phyloP scores from a whole-genome alignment of 345 rosid genomes.

The Brassica carinata region DNA sequence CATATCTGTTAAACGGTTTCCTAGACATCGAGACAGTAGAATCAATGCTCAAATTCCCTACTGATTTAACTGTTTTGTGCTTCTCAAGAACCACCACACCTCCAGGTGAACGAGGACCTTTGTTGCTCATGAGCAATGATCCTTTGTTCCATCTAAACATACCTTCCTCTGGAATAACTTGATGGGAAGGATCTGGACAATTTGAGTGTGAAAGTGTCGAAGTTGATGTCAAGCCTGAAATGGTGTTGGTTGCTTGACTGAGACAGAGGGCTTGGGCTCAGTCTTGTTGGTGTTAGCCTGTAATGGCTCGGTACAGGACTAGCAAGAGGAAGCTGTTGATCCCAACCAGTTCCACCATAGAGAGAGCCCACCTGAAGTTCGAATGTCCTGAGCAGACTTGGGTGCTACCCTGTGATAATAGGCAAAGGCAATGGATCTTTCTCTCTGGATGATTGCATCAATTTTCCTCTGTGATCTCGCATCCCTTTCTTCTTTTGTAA shows the following conservation, averaged over 20 bases:
- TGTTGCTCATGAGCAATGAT: constrained; percentile 41
- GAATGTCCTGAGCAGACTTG: constrained; percentile 44
- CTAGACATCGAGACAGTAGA: constrained; percentile 42
- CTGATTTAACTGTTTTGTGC: constrained; percentile 54
- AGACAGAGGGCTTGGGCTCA: constrained; percentile 63
- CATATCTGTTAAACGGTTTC: constrained; percentile 94
- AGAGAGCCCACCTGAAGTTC: constrained; percentile 48
- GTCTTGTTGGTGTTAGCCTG: constrained; percentile 45
- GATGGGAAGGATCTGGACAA: constrained; percentile 54
- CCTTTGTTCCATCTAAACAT: constrained; percentile 72
- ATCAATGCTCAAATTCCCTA: constrained; percentile 76
- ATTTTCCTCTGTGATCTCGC: constrained; percentile 70
- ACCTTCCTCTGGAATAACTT: constrained; percentile 66
- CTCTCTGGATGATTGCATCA: constrained; percentile 79
- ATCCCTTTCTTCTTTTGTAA: constrained; percentile 7
- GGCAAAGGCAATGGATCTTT: constrained; percentile 90
- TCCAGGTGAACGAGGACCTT: constrained; percentile 48
- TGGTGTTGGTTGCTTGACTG: constrained; percentile 50
- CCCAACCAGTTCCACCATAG: constrained; percentile 98
- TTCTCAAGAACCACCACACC: constrained; percentile 44
- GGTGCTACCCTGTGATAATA: constrained; percentile 79
- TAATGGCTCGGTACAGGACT: constrained; percentile 50
- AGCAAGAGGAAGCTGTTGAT: constrained; percentile 60
- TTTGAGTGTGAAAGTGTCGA: constrained; percentile 44
- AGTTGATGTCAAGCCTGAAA: constrained; percentile 35